These are phyloP conservation scores for Moesziomyces sp. DNA, from an alignment of 1,284 basidiomycete genomes.

Conservation along the genomic window DNA sequence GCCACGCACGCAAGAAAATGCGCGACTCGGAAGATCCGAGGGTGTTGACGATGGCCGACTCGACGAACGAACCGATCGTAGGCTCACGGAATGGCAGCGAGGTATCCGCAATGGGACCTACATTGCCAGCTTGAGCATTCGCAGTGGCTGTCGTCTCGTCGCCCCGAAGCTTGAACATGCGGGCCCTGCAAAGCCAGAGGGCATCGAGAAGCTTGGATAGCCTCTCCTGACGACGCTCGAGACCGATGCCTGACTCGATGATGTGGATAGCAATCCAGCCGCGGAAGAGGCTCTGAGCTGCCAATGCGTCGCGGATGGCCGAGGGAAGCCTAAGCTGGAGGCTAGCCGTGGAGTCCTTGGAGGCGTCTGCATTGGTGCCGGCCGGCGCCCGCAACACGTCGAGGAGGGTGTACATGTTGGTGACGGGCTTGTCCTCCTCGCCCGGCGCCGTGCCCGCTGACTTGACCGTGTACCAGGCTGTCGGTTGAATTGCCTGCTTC, in stretches of 20 bases:
- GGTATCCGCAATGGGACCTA: slow-evolving; percentile 6
- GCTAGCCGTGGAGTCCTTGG: slow-evolving; percentile 10
- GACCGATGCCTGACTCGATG: slow-evolving; percentile 59
- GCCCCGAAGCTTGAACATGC: slow-evolving; percentile 48
- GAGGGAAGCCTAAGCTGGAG: slow-evolving; percentile 52
- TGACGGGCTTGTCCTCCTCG: slow-evolving; percentile 52
- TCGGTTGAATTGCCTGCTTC: slow-evolving; percentile 40
- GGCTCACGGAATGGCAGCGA: slow-evolving; percentile 52
- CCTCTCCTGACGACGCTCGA: slow-evolving; percentile 51
- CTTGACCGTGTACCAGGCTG: slow-evolving; percentile 56
- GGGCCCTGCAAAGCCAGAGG: slow-evolving; percentile 58
- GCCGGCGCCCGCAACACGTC: slow-evolving; percentile 38
- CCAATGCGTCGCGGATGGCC: slow-evolving; percentile 54
- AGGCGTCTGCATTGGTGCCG: not conserved
- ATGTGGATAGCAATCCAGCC: slow-evolving; percentile 64
- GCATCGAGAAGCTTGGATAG: slow-evolving; percentile 61
- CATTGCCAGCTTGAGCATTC: slow-evolving; percentile 9
- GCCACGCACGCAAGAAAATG: slow-evolving; percentile 61
- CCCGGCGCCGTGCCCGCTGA: slow-evolving; percentile 9
- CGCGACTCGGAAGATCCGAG: slow-evolving; percentile 59
- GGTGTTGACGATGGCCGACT: slow-evolving; percentile 58
- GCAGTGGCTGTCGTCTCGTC: slow-evolving; percentile 14
- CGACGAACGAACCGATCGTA: slow-evolving; percentile 62
- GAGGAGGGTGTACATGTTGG: slow-evolving; percentile 61
- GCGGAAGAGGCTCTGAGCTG: slow-evolving; percentile 56